Evolutionary conservation across 116 monocot species (phyloP).

Genomic region (Phalaenopsis hybrid): DNA sequence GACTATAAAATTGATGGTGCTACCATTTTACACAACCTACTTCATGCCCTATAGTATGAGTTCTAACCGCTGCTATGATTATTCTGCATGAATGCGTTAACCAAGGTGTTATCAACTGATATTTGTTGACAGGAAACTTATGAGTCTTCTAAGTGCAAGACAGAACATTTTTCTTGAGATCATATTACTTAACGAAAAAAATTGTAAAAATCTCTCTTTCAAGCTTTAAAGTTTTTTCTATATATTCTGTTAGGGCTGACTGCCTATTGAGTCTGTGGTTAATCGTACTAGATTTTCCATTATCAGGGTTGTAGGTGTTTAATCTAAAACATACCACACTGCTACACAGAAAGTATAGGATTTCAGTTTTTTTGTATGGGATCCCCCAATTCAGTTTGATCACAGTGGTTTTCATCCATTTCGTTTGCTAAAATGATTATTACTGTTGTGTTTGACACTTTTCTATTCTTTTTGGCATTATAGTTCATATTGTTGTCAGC

Average conservation of each 20-base stretch:
- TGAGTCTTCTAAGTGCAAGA: not conserved
- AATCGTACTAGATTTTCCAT: not conserved
- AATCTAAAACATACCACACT: not conserved
- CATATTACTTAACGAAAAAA: not conserved
- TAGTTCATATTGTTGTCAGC: slow-evolving; percentile 18
- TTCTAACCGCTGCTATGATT: not conserved
- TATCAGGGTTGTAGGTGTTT: not conserved
- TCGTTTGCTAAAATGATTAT: not conserved
- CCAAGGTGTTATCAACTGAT: not conserved
- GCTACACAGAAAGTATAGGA: not conserved
- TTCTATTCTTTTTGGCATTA: slow-evolving; percentile 7
- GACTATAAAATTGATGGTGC: not conserved
- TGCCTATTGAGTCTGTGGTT: not conserved
- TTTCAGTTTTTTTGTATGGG: not conserved
- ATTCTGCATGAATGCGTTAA: not conserved
- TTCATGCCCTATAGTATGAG: not conserved
- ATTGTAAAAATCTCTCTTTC: not conserved
- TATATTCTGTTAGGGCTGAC: not conserved
- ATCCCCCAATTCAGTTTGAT: no score
- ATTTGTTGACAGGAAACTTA: not conserved
- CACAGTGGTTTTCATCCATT: not conserved
- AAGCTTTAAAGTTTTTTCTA: not conserved
- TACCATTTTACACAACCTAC: not conserved
- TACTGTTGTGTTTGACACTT: slow-evolving; percentile 1
- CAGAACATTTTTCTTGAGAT: not conserved